Base-by-base conservation (phyloP, 1,284 basidiomycete species). In the Ustilago vetiveriae region DNA sequence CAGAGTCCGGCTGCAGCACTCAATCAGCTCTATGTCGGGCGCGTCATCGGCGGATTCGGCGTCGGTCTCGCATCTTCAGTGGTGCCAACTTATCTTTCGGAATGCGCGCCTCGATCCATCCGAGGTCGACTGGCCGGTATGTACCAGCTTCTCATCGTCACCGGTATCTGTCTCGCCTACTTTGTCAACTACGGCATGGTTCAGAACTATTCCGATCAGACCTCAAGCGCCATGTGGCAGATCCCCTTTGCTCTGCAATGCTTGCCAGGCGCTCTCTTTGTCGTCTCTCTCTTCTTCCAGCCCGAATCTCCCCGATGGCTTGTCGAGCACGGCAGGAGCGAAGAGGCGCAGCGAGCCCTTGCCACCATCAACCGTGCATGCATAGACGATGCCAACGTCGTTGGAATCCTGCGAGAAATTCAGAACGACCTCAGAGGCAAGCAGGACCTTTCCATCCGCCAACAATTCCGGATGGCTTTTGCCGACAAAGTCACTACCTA, bases 391-490 rank as follows among this genome's bases (percentile, higher is more conserved):
- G 51, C 64, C 2, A 26, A 30, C 17, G 64, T 72, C 21, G 38
- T 52, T 7, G 64, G 54, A 6, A 72, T 72, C 16, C 42, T 72
- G 2, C 14, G 6, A 16, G 69, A 72, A 38, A 72, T 72, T 43
- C 42, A 72, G 30, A 68, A 60, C 21, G 58, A 74, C 32, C 60
- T 68, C 17, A 26, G 43, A n/a, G 62, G 83, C 80, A 68, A 74
- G 78, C 43, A 48, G 38, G 64, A 68, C 23, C 55, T 79, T 21
- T 41, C 52, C 16, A 36, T 75, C 22, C 19, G 11, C 5, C 59
- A 76, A 82, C 84, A 76, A 83, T 83, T 72, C 70, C 82, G n/a
- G 81, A 81, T 73, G 80, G 83, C 72, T 82, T 83, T 39, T 72
- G 81, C 78, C 76, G 82, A 62, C 80, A 78, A 65, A 50, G 80